phyloP scores from a whole-genome alignment of 1,139 yeast species.

The Meyerozyma smithsonii region DNA sequence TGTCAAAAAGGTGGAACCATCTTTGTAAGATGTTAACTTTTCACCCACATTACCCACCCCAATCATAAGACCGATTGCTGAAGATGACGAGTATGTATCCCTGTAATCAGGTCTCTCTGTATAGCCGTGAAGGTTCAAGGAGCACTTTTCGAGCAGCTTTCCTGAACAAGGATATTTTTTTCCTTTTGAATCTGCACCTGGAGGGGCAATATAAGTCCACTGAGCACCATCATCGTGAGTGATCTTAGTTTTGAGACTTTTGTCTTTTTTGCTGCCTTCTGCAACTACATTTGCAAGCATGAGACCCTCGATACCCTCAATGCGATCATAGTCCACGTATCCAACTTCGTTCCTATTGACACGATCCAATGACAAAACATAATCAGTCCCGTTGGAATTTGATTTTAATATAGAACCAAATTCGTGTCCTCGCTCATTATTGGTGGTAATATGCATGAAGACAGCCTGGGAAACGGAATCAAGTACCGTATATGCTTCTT shows the following conservation, averaged over 20 bases:
- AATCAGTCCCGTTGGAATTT: conserved; percentile 93
- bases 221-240: conserved; percentile 92
- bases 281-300: conserved; percentile 66
- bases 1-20: conserved; percentile 69
- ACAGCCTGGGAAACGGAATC: conserved; percentile 73
- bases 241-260: conserved; percentile 63
- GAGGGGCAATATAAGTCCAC: conserved; percentile 73
- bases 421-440: conserved; percentile 46
- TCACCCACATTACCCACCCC: conserved; percentile 92
- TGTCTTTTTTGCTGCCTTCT: conserved; percentile 41
- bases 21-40: conserved; percentile 41
- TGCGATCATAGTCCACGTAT: conserved; percentile 83
- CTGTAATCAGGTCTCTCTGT: conserved; percentile 82
- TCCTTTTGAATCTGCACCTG: conserved; percentile 59
- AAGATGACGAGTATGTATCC: conserved; percentile 82
- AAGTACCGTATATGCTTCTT: conserved; percentile 80
- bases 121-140: conserved; percentile 84
- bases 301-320: conserved; percentile 87
- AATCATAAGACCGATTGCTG: conserved; percentile 82
- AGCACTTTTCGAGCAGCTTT: conserved; percentile 52
- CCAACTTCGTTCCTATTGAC: conserved; percentile 76
- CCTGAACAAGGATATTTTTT: conserved; percentile 52
- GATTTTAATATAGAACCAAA: conserved; percentile 85
- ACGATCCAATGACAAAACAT: conserved; percentile 62
- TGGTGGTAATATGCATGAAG: conserved; percentile 79